These are phyloP conservation scores for Asterochloris erici DNA, from an alignment of 139 green algal genomes.

Conservation along the genomic window DNA sequence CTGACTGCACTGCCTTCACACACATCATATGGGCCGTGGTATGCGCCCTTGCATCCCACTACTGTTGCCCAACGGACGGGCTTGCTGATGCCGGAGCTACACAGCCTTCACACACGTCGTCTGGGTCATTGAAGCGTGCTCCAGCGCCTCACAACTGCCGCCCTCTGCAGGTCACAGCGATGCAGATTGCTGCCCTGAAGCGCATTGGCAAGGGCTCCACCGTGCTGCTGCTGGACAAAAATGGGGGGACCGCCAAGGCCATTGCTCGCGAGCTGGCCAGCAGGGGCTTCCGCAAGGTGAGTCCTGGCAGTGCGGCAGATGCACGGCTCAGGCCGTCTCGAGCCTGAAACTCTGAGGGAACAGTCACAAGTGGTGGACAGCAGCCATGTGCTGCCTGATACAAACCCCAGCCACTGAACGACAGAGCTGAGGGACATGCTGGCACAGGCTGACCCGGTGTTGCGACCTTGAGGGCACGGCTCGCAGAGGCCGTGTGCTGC, in stretches of 20 bases:
- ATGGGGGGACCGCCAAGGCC: constrained; percentile 50
- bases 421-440: too few species aligned
- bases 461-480: too few species aligned
- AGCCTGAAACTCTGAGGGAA: neutral
- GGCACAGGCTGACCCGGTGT: too few species aligned
- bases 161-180: constrained; percentile 50
- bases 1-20: too few species aligned
- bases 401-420: too few species aligned
- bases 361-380: neutral
- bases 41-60: too few species aligned
- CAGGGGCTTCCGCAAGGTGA: constrained; percentile 64
- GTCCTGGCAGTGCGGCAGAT: neutral
- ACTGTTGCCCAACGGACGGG: too few species aligned
- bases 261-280: constrained; percentile 67
- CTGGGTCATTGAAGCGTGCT: too few species aligned
- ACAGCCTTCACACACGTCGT: too few species aligned
- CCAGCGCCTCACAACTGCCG: neutral
- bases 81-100: too few species aligned
- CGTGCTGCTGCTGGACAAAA: constrained; percentile 79
- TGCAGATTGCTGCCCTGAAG: constrained; percentile 79
- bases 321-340: neutral
- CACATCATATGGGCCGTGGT: too few species aligned
- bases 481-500: too few species aligned
- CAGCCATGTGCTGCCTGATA: neutral
- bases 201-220: constrained; percentile 52